A percentile compares a stretch with the other conserved stretches of the same genome.
Evolutionary conservation across 2,329 filamentous ascomycete species (phyloP).

Genomic region (Sclerotinia spermophila): DNA sequence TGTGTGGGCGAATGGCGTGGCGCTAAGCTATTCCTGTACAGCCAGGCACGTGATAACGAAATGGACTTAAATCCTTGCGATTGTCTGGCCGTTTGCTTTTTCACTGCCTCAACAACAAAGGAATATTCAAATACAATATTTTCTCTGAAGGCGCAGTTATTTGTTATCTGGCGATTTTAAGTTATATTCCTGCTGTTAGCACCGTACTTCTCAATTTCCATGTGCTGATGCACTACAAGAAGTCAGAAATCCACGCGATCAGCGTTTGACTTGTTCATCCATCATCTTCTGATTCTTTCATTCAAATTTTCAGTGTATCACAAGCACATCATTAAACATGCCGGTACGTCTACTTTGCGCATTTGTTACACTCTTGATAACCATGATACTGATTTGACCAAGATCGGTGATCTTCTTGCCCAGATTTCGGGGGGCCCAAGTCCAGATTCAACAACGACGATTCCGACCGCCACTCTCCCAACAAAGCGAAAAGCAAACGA

Average conservation of each 20-base stretch:
- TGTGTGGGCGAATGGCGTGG: constrained; percentile 3
- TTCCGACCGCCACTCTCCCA: constrained; percentile 33
- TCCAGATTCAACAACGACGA: constrained; percentile 29
- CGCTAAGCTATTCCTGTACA: constrained; percentile 6
- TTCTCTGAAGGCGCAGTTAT: not conserved
- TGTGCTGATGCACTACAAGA: constrained; percentile 23
- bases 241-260: constrained; percentile 23
- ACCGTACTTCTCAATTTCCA: not conserved
- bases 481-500: constrained; percentile 58
- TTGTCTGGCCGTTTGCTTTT: not conserved
- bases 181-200: not conserved
- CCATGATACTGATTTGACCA: constrained; percentile 26
- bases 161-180: not conserved
- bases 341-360: constrained; percentile 26
- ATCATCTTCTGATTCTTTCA: constrained; percentile 9
- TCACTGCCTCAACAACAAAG: constrained; percentile 8
- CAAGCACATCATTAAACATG: constrained; percentile 25
- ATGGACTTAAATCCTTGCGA: constrained; percentile 10
- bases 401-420: constrained; percentile 58
- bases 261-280: constrained; percentile 22
- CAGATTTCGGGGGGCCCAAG: constrained; percentile 55
- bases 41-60: not conserved
- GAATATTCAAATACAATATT: constrained; percentile 6
- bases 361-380: constrained; percentile 16
- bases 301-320: constrained; percentile 7